Percentiles rank a stretch among this genome's conserved stretches.
Evolutionary conservation across 2,329 filamentous ascomycete species (phyloP).

Genomic region (Pseudogymnoascus sp.): DNA sequence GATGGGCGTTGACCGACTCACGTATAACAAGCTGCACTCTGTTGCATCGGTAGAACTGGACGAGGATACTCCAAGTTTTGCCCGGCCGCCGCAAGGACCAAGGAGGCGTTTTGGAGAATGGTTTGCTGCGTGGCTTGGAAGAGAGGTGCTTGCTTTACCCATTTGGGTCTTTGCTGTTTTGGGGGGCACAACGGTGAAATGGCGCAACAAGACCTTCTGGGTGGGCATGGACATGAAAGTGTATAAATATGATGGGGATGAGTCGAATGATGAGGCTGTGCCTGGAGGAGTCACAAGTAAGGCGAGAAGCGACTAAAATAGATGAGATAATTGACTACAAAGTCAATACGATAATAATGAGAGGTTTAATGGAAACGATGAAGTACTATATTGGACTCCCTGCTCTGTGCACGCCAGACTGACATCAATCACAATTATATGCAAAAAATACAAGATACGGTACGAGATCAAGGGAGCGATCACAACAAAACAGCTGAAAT

Average conservation of each 20-base stretch:
- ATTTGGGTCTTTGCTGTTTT: conserved; percentile 87
- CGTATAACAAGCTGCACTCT: conserved; percentile 67
- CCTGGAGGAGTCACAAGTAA: not conserved
- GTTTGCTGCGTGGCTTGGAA: conserved; percentile 73
- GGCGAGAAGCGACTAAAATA: not conserved
- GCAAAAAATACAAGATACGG: not conserved
- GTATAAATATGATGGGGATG: conserved; percentile 38
- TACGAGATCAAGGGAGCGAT: not conserved
- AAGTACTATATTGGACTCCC: not conserved
- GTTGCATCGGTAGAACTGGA: conserved; percentile 63
- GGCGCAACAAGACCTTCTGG: conserved; percentile 75
- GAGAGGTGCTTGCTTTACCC: conserved; percentile 74
- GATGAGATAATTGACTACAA: conserved; percentile 1
- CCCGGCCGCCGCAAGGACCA: conserved; percentile 49
- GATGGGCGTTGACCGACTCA: conserved; percentile 65
- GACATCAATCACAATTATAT: not conserved
- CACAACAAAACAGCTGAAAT: not conserved
- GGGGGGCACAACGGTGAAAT: conserved; percentile 78
- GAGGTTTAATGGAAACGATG: not conserved
- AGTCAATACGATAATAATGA: conserved; percentile 1
- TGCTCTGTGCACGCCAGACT: not conserved
- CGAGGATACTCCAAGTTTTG: conserved; percentile 65
- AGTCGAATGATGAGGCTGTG: not conserved
- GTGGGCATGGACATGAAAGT: conserved; percentile 82
- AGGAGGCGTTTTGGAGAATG: conserved; percentile 58